Evolutionary conservation across 2,329 filamentous ascomycete species (phyloP), one percentile per base, ranked within the genome.

Genomic region (Cryoendolithus antarcticus): DNA sequence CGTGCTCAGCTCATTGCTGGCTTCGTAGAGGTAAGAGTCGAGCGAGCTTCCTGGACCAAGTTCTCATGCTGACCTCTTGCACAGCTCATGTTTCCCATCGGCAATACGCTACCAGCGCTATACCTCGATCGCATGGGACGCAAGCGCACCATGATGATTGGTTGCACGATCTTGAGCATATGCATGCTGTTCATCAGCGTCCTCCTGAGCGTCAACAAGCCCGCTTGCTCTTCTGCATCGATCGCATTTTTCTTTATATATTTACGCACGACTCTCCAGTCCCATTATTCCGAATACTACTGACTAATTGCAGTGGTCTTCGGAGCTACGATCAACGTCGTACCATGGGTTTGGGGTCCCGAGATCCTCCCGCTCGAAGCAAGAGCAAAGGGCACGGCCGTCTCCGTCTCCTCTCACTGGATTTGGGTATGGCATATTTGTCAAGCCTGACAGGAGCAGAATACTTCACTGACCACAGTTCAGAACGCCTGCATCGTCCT

Each of bases 191-290:
- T 59, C 42, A 52, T 59, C 8, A 47, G 62, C 1, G 53, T 65
- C 13, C 48, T 64, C 27, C 58, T 70, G 24, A 19, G 63, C 35
- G 67, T 69, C 54, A 2, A 65, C 66, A 1, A 63, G 71, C 48
- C 59, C 61, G 47, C 55, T 65, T 15, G 65, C 67, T 44, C 55
- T 52, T 27, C 55, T 67, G 62, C 62, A 0, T 64, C 63, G 21
- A 60, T 70, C n/a, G 59, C 66, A 2, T 70, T 70, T 51, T 70
- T 70, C 55, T 69, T 70, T 50, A 63, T 62, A 9, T 62, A 59
- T 35, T 60, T 58, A 51, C 41, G 51, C 9, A 38, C 15, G 15
- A 19, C 15, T 19, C 15, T 19, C 15, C 15, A 19, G 15, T 19
- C 15, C 15, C 15, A 19, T 19, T 19, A 19, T 19, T 19, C 15